Percentiles rank a stretch among this genome's conserved stretches.
Conservation (phyloP, 1,284 basidiomycete species). For the Anthracocystis setariae region DNA sequence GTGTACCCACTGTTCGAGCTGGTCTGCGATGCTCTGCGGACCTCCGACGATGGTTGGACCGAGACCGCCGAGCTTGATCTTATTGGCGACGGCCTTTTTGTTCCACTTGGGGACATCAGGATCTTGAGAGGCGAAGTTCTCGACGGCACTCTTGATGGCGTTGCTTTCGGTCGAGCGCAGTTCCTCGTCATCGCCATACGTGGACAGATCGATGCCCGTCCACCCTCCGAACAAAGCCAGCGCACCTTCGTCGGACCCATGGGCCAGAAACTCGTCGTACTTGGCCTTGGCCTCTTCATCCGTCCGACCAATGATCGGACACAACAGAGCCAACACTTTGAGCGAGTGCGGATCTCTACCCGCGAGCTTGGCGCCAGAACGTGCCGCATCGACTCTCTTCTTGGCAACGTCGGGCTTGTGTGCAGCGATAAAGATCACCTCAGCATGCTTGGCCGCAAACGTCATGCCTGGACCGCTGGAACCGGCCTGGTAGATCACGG, state of each 20-base stretch:
- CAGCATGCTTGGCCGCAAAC: slow-evolving; percentile 67
- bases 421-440: slow-evolving; percentile 67
- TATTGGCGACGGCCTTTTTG: slow-evolving; percentile 54
- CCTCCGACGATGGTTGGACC: slow-evolving; percentile 59
- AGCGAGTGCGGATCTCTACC: slow-evolving; percentile 62
- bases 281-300: slow-evolving; percentile 65
- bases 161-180: slow-evolving; percentile 52
- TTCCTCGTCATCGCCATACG: slow-evolving; percentile 60
- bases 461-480: slow-evolving; percentile 63
- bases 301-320: slow-evolving; percentile 62
- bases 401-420: slow-evolving; percentile 61
- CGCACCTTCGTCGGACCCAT: slow-evolving; percentile 63
- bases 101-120: slow-evolving; percentile 63
- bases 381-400: slow-evolving; percentile 56
- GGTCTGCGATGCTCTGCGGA: slow-evolving; percentile 45
- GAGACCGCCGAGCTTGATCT: slow-evolving; percentile 64
- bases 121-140: slow-evolving; percentile 59
- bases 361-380: slow-evolving; percentile 41
- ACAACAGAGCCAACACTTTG: slow-evolving; percentile 63
- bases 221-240: slow-evolving; percentile 67
- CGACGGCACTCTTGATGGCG: slow-evolving; percentile 63
- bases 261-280: slow-evolving; percentile 54
- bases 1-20: slow-evolving; percentile 58
- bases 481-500: slow-evolving; percentile 68
- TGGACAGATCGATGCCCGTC: slow-evolving; percentile 61